A percentile compares a stretch with the other conserved stretches of the same genome.
phyloP scores from a whole-genome alignment of 495 filamentous ascomycete genomes.

The Podospora anserina region DNA sequence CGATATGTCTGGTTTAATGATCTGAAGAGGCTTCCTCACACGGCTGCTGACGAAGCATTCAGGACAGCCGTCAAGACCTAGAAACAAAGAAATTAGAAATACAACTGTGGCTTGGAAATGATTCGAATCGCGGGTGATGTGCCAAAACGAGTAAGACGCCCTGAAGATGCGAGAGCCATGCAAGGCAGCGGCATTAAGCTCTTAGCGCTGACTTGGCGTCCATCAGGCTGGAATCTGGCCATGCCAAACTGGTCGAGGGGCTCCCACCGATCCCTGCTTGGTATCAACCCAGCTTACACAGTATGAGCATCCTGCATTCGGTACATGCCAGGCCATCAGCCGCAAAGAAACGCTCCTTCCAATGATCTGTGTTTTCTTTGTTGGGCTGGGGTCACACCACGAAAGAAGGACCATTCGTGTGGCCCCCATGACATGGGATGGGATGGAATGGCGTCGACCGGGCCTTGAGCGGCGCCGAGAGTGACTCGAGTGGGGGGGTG shows the following conservation, averaged over 20 bases:
- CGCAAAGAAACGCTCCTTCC: background rate
- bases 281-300: background rate
- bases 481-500: no score
- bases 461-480: background rate
- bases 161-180: background rate
- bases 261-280: background rate
- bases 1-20: constrained; percentile 48
- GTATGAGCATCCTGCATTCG: background rate
- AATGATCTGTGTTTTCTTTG: background rate
- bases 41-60: background rate
- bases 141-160: background rate
- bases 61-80: background rate
- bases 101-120: background rate
- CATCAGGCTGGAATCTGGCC: constrained; percentile 2
- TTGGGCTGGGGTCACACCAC: background rate
- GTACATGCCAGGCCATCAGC: background rate
- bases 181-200: constrained; percentile 5
- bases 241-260: background rate
- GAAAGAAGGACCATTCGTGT: background rate
- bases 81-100: background rate
- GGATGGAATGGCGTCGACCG: background rate
- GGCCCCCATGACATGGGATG: background rate
- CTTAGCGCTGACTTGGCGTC: constrained; percentile 7
- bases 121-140: no score
- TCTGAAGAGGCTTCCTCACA: constrained; percentile 29